Evolutionary conservation across 345 rosid species (phyloP).

Genomic region (Linum trigynum): DNA sequence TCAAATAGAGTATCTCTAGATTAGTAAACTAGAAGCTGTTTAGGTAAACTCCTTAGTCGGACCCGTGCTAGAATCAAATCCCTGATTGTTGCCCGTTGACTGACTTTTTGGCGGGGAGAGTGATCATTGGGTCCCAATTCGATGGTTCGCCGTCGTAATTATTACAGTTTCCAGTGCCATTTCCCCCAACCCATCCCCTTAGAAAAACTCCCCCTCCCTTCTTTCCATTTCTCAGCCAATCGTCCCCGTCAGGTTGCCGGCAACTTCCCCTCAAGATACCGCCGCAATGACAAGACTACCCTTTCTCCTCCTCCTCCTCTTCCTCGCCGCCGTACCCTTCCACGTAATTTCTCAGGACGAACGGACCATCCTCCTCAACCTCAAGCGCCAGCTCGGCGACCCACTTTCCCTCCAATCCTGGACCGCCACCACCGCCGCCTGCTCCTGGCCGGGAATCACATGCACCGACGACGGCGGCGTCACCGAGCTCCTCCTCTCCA

Average conservation of each 20-base stretch:
- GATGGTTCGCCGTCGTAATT: conserved; percentile 11
- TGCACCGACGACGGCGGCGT: conserved; percentile 37
- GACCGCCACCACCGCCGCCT: conserved; percentile 51
- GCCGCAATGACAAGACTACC: conserved; percentile 30
- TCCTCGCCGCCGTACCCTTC: conserved; percentile 31
- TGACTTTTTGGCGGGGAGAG: too few species aligned
- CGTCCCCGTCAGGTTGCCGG: conserved; percentile 1
- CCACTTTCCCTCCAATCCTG: conserved; percentile 51
- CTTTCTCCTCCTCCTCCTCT: conserved; percentile 16
- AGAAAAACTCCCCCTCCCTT: neutral
- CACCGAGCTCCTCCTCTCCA: conserved; percentile 25
- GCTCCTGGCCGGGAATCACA: conserved; percentile 47
- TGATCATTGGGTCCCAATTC: neutral
- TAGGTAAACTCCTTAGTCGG: too few species aligned
- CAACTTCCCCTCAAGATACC: conserved; percentile 1
- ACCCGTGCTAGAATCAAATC: neutral
- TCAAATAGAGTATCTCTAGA: too few species aligned
- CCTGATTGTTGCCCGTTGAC: neutral
- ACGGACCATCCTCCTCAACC: conserved; percentile 36
- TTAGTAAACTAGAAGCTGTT: too few species aligned
- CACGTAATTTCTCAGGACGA: conserved; percentile 45
- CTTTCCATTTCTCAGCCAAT: neutral
- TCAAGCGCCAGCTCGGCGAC: conserved; percentile 47
- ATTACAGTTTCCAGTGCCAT: conserved; percentile 3
- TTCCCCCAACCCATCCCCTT: neutral